Evolutionary conservation across 352 stramenopile genomes (phyloP).

Genomic region (Pythium sp.): DNA sequence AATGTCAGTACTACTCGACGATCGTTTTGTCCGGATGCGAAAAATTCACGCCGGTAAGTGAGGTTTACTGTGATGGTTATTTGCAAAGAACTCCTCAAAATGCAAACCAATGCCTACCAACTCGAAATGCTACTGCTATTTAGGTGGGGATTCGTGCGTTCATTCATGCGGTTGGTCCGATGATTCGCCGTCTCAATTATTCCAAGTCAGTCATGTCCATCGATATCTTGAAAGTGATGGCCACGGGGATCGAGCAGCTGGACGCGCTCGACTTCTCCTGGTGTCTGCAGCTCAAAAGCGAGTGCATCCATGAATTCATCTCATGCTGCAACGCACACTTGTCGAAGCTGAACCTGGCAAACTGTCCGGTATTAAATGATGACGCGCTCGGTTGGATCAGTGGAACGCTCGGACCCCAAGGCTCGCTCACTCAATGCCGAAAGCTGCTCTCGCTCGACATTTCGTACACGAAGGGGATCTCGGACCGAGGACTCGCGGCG

Average conservation of each 20-base stretch:
- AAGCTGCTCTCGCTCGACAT: constrained; percentile 68
- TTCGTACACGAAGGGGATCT: constrained; percentile 54
- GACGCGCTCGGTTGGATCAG: constrained; percentile 71
- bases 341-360: constrained; percentile 54
- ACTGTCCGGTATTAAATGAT: constrained; percentile 60
- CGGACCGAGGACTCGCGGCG: constrained; percentile 50
- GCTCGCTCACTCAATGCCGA: constrained; percentile 57
- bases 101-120: not conserved
- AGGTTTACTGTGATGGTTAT: not conserved
- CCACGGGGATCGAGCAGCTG: constrained; percentile 55
- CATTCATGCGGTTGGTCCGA: constrained; percentile 49
- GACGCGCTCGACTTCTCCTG: constrained; percentile 59
- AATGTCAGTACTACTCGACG: constrained; percentile 34
- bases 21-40: constrained; percentile 57
- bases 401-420: constrained; percentile 58
- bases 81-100: not conserved
- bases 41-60: constrained; percentile 38
- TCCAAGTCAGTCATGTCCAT: constrained; percentile 47
- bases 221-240: constrained; percentile 68
- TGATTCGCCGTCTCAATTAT: constrained; percentile 47
- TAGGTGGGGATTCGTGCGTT: constrained; percentile 73
- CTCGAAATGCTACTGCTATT: not conserved
- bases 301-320: constrained; percentile 67
- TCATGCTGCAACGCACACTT: constrained; percentile 60
- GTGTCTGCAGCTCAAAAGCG: constrained; percentile 49